phyloP scores from a whole-genome alignment of 768 basidiomycete genomes.

The Lactifluus volemus region DNA sequence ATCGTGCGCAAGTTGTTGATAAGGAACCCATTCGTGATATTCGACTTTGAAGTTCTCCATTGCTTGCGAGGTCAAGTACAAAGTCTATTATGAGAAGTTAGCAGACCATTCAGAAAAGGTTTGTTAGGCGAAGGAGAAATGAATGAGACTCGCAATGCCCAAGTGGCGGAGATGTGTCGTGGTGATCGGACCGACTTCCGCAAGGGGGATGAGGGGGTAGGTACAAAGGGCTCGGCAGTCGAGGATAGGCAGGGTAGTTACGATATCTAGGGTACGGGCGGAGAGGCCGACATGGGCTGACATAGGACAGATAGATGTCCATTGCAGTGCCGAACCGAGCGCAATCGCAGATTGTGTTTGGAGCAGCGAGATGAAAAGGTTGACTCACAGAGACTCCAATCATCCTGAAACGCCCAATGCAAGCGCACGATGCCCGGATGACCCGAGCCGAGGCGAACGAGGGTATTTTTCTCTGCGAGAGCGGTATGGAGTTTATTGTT shows the following conservation, averaged over 20 bases:
- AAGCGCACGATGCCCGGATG: slow-evolving; percentile 80
- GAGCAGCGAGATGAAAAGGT: not conserved
- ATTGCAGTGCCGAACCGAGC: not conserved
- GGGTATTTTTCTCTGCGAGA: slow-evolving; percentile 71
- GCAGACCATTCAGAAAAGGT: not conserved
- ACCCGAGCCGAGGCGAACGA: slow-evolving; percentile 51
- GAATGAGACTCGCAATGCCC: not conserved
- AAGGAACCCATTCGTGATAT: slow-evolving; percentile 80
- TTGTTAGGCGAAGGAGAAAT: not conserved
- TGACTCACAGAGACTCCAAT: slow-evolving; percentile 70
- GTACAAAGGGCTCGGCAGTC: not conserved
- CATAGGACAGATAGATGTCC: not conserved
- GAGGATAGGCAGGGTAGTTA: not conserved
- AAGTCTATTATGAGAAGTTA: slow-evolving; percentile 44
- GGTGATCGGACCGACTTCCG: slow-evolving; percentile 3
- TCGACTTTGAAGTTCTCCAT: slow-evolving; percentile 70
- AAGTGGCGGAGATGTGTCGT: not conserved
- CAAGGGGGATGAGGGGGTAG: not conserved
- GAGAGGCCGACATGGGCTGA: not conserved
- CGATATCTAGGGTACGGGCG: not conserved
- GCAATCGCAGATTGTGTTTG: not conserved
- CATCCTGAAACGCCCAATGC: slow-evolving; percentile 81
- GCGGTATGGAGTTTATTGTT: slow-evolving; percentile 73
- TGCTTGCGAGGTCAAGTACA: slow-evolving; percentile 64
- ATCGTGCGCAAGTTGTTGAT: slow-evolving; percentile 62